Evolutionary conservation across 495 filamentous ascomycete genomes (phyloP).

Genomic region (Xylaria acuta): DNA sequence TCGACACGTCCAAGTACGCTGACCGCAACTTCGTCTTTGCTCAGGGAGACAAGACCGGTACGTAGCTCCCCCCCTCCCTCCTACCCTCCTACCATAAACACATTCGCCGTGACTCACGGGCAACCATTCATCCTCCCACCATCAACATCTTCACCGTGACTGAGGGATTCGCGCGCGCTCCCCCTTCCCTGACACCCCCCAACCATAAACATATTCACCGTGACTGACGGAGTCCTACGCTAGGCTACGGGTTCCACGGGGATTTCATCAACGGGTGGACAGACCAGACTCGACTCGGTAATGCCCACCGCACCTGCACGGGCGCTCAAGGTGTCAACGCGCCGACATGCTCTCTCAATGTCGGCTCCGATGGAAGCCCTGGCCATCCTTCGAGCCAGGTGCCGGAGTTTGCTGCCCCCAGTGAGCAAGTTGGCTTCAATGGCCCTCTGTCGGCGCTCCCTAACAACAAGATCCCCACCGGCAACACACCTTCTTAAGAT

Average conservation of each 20-base stretch:
- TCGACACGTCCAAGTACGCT: conserved; percentile 54
- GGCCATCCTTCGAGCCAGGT: conserved; percentile 19
- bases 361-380: conserved; percentile 13
- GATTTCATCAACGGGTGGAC: conserved; percentile 82
- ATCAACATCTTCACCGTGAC: too few relatives aligned
- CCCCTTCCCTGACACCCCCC: too few relatives aligned
- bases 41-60: conserved; percentile 71
- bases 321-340: conserved; percentile 31
- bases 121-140: too few relatives aligned
- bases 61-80: too few relatives aligned
- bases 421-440: conserved; percentile 22
- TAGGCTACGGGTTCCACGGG: conserved; percentile 68
- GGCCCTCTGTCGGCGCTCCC: conserved; percentile 18
- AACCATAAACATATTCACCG: too few relatives aligned
- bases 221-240: too few relatives aligned
- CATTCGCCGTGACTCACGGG: too few relatives aligned
- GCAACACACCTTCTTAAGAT: background rate
- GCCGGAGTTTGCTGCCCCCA: background rate
- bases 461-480: conserved; percentile 19
- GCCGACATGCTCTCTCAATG: conserved; percentile 24
- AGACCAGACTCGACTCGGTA: conserved; percentile 49
- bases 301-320: conserved; percentile 50
- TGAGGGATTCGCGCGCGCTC: too few relatives aligned
- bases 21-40: conserved; percentile 64
- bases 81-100: too few relatives aligned